phyloP scores from a whole-genome alignment of 2,329 filamentous ascomycete genomes.

The Metarhizium brunneum region DNA sequence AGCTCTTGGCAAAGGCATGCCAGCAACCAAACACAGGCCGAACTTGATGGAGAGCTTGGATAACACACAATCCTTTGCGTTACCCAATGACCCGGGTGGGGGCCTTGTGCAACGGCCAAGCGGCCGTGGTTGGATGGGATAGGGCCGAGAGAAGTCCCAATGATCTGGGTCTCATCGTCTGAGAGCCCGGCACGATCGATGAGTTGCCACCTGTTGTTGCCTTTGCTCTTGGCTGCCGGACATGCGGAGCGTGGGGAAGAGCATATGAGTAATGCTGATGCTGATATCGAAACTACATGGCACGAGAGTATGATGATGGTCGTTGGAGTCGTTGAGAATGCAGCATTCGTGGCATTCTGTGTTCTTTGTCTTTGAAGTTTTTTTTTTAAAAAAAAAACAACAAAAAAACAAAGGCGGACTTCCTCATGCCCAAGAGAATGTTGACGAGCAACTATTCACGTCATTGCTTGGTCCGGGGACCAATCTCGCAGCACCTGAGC shows the following conservation, averaged over 20 bases:
- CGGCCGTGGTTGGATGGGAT: slow-evolving; percentile 1
- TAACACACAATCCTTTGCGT: neutral
- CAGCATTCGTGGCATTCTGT: neutral
- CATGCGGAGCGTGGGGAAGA: neutral
- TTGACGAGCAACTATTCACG: neutral
- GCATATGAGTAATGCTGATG: neutral
- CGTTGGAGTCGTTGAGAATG: neutral
- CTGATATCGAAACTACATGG: neutral
- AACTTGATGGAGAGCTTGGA: neutral
- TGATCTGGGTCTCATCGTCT: slow-evolving; percentile 4
- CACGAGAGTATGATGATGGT: neutral
- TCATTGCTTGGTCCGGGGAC: neutral
- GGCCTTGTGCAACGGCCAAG: neutral
- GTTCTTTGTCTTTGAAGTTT: neutral
- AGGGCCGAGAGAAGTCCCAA: slow-evolving; percentile 1
- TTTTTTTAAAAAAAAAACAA: no score
- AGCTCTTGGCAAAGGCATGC: slow-evolving; percentile 1
- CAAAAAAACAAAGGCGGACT: no score
- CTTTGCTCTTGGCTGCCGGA: neutral
- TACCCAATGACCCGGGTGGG: neutral
- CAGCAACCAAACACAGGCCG: neutral
- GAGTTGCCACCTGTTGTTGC: neutral
- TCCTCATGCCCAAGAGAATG: no score
- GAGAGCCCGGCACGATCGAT: slow-evolving; percentile 3
- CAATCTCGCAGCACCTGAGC: neutral